A percentile compares a stretch with the other conserved stretches of the same genome.
These are phyloP conservation scores for Emmonsiellopsis sp. DNA, from an alignment of 2,329 filamentous ascomycete species.

Conservation along the genomic window DNA sequence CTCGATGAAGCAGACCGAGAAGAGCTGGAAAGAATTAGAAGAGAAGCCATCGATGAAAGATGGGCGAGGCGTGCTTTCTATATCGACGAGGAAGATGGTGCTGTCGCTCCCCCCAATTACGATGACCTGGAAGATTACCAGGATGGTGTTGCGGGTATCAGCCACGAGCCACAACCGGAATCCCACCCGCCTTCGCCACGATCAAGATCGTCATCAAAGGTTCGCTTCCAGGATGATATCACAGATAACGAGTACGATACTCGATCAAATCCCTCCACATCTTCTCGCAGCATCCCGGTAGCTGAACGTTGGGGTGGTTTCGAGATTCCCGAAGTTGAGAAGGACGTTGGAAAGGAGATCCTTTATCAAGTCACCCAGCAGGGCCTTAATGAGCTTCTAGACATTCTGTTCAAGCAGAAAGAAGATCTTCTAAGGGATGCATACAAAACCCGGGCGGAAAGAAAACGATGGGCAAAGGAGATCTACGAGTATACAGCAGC, in stretches of 20 bases:
- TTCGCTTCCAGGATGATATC: slow-evolving; percentile 64
- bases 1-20: slow-evolving; percentile 30
- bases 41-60: slow-evolving; percentile 51
- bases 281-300: slow-evolving; percentile 57
- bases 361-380: slow-evolving; percentile 87
- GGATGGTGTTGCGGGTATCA: slow-evolving; percentile 35
- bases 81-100: slow-evolving; percentile 74
- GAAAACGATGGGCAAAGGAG: slow-evolving; percentile 44
- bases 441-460: slow-evolving; percentile 51
- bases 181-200: slow-evolving; percentile 39
- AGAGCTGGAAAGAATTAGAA: slow-evolving; percentile 27
- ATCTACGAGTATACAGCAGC: slow-evolving; percentile 24
- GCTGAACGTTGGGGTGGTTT: slow-evolving; percentile 66
- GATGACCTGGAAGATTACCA: slow-evolving; percentile 40
- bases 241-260: slow-evolving; percentile 58
- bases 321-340: slow-evolving; percentile 69
- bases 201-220: slow-evolving; percentile 69
- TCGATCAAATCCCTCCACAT: slow-evolving; percentile 62
- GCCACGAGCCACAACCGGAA: slow-evolving; percentile 14
- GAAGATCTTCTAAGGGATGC: slow-evolving; percentile 67
- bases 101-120: slow-evolving; percentile 53
- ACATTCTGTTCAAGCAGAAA: slow-evolving; percentile 70
- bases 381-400: slow-evolving; percentile 84
- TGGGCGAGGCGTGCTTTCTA: slow-evolving; percentile 75
- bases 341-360: slow-evolving; percentile 76